Percentiles rank a stretch among this genome's conserved stretches.
phyloP scores from a whole-genome alignment of 331 rosid species.

The Pyracantha coccinea region DNA sequence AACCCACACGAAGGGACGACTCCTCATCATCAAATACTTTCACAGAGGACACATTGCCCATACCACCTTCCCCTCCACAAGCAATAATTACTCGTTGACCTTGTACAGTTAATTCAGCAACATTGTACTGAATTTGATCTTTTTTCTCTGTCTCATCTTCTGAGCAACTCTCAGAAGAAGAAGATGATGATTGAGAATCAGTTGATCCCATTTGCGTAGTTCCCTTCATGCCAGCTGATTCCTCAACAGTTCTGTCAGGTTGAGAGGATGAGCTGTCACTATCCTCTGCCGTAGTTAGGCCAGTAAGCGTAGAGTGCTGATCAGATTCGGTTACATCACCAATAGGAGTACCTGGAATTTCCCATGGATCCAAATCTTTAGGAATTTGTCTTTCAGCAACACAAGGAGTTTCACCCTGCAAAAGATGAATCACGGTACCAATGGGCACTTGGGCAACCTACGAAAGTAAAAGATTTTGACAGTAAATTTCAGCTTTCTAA shows the following conservation, averaged over 20 bases:
- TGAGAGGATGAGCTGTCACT: slow-evolving; percentile 13
- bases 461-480: slow-evolving; percentile 3
- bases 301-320: slow-evolving; percentile 13
- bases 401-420: slow-evolving; percentile 58
- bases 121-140: slow-evolving; percentile 44
- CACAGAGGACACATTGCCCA: slow-evolving; percentile 39
- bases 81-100: slow-evolving; percentile 66
- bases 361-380: slow-evolving; percentile 78
- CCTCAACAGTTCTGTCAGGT: slow-evolving; percentile 14
- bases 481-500: slow-evolving; percentile 10
- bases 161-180: slow-evolving; percentile 22
- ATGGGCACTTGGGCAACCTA: slow-evolving; percentile 74
- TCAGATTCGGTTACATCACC: slow-evolving; percentile 24
- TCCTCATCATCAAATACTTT: slow-evolving; percentile 26
- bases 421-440: slow-evolving; percentile 85
- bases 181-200: slow-evolving; percentile 25
- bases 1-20: slow-evolving; percentile 41
- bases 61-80: slow-evolving; percentile 80
- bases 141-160: slow-evolving; percentile 28
- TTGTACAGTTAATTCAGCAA: slow-evolving; percentile 71
- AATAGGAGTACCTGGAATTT: slow-evolving; percentile 69
- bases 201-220: slow-evolving; percentile 7
- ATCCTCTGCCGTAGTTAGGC: slow-evolving; percentile 17
- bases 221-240: slow-evolving; percentile 20
- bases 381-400: slow-evolving; percentile 28